Base-by-base conservation (phyloP, 2,329 filamentous ascomycete genomes). In the Colletotrichum kahawae region DNA sequence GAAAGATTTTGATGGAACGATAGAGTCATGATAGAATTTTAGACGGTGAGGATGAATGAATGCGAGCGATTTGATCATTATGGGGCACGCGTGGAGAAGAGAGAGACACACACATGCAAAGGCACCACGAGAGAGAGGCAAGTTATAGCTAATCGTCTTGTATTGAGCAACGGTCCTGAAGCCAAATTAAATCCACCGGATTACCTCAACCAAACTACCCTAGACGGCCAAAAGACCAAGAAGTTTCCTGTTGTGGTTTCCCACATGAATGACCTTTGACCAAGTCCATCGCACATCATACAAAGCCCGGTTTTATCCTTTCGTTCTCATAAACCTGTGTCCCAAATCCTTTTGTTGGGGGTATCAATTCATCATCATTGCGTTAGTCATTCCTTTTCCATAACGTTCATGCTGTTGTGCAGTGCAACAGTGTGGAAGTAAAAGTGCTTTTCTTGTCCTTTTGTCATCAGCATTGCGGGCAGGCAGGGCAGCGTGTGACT, bases 151-250 rank as follows among this genome's bases (percentile, higher is more conserved):
- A 51, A 33, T 29, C 51, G 51, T 57, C 65, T 62, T 69, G 43
- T 51, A 62, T 62, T 51, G 27, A 33, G 36, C 56, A 34, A 48
- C 29, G 38, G 67, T 69, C 67, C 67, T 69, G 36, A 34, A 69
- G 67, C 67, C 56, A 62, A 62, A 7, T 51, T n/a, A 21, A 48
- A 21, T 34, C 38, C 67, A 60, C 34, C 56, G 38, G 67, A 69
- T 62, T 51, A 51, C 67, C 65, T 59, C 65, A 68, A 68, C 65
- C 65, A 68, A 67, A 67, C 51, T 21, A 57, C n/a, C 65, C 27
- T n/a, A 38, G 38, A 29, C 9, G 36, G 29, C 33, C 65, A 67
- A 57, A 67, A 21, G 43, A 51, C 43, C 21, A 68, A 68, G 66
- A 57, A 67, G 65, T 57, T 18, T 24, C 24, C 33, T 48, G 51